Evolutionary conservation across 2,329 filamentous ascomycete species (phyloP).

Genomic region (Aspergillus japonicus): DNA sequence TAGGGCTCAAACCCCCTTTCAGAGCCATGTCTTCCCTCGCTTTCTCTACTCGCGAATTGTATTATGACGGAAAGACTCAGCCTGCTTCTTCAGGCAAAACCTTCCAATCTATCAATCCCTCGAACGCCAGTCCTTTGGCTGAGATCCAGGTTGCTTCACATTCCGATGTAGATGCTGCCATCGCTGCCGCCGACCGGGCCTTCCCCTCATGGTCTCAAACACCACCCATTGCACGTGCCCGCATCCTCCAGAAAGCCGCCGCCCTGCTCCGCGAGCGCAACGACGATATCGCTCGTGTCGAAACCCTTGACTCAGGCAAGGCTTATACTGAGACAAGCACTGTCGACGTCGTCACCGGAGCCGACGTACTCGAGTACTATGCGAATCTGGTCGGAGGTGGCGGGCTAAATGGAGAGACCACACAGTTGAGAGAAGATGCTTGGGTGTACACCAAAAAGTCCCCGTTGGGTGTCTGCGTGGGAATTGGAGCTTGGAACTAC

Average conservation of each 20-base stretch:
- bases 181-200: conserved; percentile 67
- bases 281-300: conserved; percentile 73
- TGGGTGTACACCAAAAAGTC: conserved; percentile 83
- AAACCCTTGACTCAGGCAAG: conserved; percentile 85
- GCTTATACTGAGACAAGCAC: conserved; percentile 79
- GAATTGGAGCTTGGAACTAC: conserved; percentile 91
- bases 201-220: conserved; percentile 76
- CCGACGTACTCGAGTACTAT: conserved; percentile 84
- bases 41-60: conserved; percentile 63
- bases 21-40: conserved; percentile 30
- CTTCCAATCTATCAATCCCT: conserved; percentile 73
- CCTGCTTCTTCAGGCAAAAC: conserved; percentile 58
- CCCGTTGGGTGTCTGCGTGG: conserved; percentile 77
- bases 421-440: conserved; percentile 69
- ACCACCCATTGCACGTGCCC: conserved; percentile 69
- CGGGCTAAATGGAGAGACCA: conserved; percentile 77
- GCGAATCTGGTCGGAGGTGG: conserved; percentile 75
- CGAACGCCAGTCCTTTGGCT: conserved; percentile 66
- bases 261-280: conserved; percentile 71
- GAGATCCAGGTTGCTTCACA: conserved; percentile 69
- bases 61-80: conserved; percentile 71
- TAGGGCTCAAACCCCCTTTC: not conserved
- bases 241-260: conserved; percentile 75
- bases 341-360: conserved; percentile 79
- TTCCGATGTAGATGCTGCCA: conserved; percentile 67